Evolutionary conservation across 768 basidiomycete species (phyloP), one percentile per base, ranked within the genome.

Genomic region (Leccinum rimulosum): DNA sequence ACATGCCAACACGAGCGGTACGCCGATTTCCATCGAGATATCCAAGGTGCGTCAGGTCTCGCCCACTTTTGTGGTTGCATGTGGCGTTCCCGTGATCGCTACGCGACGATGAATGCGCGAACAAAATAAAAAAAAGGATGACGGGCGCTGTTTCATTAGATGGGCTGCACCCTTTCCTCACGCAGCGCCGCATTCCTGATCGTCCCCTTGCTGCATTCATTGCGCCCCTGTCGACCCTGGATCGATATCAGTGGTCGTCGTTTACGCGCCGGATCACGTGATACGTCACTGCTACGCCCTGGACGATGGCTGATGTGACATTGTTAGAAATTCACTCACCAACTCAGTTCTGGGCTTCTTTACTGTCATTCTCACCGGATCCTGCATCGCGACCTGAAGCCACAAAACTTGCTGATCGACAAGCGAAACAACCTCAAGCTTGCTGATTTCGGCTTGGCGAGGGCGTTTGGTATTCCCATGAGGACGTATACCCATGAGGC

Each of bases 401-500:
- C 94, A 1, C 95, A 98, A 76, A 98, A 98, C 74, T 77, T 98
- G 57, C 82, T 98, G 59, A 97, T 98, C 71, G 88, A 95, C 78
- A 87, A 85, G 63, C 77, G 85, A 54, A 87, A 92, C 63, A 96
- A 97, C 71, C 83, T 98, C 56, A 98, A 98, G 76, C 84, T 98
- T 27, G 95, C 93, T 14, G 96, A 98, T 76, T 98, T 98, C 68
- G 96, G 96, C 45, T 82, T 98, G 48, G 95, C 96, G 2, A 81
- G 96, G 60, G 96, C 96, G 11, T 99, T 99, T 72, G 97, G 97
- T 59, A 98, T 99, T 66, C 97, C 97, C 45, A 87, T 99, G 80
- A 82, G 97, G 66, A 97, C 96, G n/a, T 99, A 98, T 73, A 99
- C 96, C 15, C 97, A 98, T 70, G 97, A 99, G 82, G 96, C 93